Evolutionary conservation across 2,329 filamentous ascomycete species (phyloP), one percentile per base, ranked within the genome.

Genomic region (Apiospora malaysiana): DNA sequence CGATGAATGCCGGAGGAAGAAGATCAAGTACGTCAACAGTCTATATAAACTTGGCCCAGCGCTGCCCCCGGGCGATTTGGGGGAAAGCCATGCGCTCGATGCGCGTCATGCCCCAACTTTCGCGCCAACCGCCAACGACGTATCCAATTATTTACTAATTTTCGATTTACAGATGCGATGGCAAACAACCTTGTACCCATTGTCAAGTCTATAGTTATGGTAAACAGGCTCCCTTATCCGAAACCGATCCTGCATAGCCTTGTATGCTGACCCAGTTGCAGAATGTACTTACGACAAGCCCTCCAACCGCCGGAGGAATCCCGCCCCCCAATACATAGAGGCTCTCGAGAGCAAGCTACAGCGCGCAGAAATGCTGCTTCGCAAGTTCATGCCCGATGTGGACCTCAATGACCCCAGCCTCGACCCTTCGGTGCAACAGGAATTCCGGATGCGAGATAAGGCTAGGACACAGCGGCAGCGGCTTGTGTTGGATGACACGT

Each of bases 161-260:
- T 23, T 40, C 21, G 18, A n/a, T 63, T 37, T 18, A 49, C 37
- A 68, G 67, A 42, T 68, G 93, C 76, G 93, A 95, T 80, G 93
- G 93, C 75, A 94, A 94, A 81, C 93, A 95, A 79, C 93, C 93
- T 12, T 96, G 93, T 82, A 98, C 95, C 0, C 96, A 98, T 82
- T 99, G 96, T 81, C 97, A 95, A 14, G 94, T 98, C 68, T 99
- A 99, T 82, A 98, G 94, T 80, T 99, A 99, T 85, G 95, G 96
- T 98, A 87, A 79, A 87, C 77, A 43, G 71, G 49, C 73, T 68
- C 68, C 68, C 46, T 47, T 67, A 27, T 23, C 32, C n/a, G 56
- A 63, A 37, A 9, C 14, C 21, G 4, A 14, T 18, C 7, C 27
- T 37, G 2, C 37, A 16, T 16, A 51, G 21, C 46, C 16, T n/a